Evolutionary conservation across 2,329 filamentous ascomycete genomes (phyloP).

Genomic region (Sphaerulina populicola): DNA sequence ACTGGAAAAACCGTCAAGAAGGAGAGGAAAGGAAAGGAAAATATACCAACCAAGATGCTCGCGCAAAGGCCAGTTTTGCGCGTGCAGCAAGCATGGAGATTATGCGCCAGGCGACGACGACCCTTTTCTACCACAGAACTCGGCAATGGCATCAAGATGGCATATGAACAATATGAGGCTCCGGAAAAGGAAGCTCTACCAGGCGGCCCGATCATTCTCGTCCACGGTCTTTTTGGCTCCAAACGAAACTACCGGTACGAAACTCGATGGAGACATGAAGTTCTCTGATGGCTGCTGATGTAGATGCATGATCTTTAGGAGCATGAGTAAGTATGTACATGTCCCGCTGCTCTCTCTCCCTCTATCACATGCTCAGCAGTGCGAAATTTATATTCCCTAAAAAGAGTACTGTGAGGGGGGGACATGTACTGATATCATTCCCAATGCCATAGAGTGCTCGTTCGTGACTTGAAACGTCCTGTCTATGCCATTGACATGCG

Average conservation of each 20-base stretch:
- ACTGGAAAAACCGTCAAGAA: too few species aligned
- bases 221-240: constrained; percentile 89
- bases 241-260: constrained; percentile 69
- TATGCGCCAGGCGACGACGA: constrained; percentile 16
- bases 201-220: constrained; percentile 66
- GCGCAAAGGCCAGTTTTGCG: constrained; percentile 17
- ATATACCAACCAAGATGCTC: constrained; percentile 18
- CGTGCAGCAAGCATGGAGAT: constrained; percentile 18
- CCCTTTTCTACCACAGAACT: constrained; percentile 27
- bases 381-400: too few species aligned
- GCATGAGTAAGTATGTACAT: constrained; percentile 91
- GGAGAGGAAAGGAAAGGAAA: neutral
- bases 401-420: neutral
- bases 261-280: too few species aligned
- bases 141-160: constrained; percentile 40
- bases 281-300: too few species aligned
- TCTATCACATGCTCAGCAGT: constrained; percentile 2
- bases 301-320: constrained; percentile 46
- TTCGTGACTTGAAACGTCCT: constrained; percentile 68
- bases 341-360: constrained; percentile 20
- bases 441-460: constrained; percentile 62
- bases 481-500: constrained; percentile 83
- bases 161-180: constrained; percentile 60
- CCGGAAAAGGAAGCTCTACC: constrained; percentile 37
- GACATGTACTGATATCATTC: neutral